Base-by-base conservation (phyloP, 306 rosid species). In the Delonix regia region DNA sequence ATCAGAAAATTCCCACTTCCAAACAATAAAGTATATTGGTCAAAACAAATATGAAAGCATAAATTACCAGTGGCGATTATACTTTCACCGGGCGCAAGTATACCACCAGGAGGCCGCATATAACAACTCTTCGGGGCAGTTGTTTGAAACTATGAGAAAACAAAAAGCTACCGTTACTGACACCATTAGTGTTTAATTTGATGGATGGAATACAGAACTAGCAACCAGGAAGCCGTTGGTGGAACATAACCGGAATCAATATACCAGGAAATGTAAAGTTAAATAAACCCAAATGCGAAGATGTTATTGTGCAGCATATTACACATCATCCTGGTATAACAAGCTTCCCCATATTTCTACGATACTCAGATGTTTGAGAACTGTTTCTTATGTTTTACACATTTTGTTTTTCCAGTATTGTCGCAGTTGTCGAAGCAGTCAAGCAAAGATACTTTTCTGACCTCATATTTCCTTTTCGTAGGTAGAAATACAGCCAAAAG, bases 101-200 rank as follows among this genome's bases (percentile, higher is more conserved):
- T 87, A 30, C 98, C 97, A 24, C 97, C 97, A 3, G 98, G 94
- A 85, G 97, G 98, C 44, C 97, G 97, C 98, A 94, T 94, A 85
- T 89, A 94, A 74, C 98, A 94, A 76, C 98, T 94, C 89, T 94
- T 94, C 39, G 98, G 98, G 22, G 98, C 98, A 61, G 98, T 94
- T 65, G 98, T 94, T 92, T 94, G 98, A 80, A 94, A 94, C 98
- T 94, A 69, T 63, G 79, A 85, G 79, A 76, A 59, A 77, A 77
- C 71, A 81, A 85, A 16, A 73, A 2, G 73, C 71, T 69, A 76
- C 44, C 34, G 41, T 81, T 38, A 65, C 73, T 34, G 67, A 73
- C 12, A 59, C 57, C 30, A 34, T 30, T 14, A 60, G 71, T 33
- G 80, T 39, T 65, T 19, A 65, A n/a, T 38, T 12, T 63, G 47